Conservation (phyloP, 225 moss, liverwort and hornwort species). For the Polytrichum formosum region DNA sequence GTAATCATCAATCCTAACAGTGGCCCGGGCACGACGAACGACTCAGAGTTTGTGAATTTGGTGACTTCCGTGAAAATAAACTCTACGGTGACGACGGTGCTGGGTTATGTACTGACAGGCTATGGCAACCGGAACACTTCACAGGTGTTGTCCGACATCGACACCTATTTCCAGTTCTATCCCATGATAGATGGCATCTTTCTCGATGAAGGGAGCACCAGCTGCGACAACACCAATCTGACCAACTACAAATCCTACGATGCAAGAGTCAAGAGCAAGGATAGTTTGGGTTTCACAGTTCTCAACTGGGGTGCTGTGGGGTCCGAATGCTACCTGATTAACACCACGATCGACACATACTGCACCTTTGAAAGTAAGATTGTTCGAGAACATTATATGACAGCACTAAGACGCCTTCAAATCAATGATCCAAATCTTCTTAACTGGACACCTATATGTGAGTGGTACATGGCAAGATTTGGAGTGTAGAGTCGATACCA, state of each 20-base stretch:
- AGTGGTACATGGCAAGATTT: too few species aligned
- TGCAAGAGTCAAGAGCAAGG: conserved; percentile 9
- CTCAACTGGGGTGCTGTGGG: conserved; percentile 36
- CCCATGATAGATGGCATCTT: conserved; percentile 34
- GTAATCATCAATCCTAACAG: conserved; percentile 36
- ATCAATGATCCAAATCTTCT: too few species aligned
- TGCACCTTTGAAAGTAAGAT: conserved; percentile 26
- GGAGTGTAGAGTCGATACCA: too few species aligned
- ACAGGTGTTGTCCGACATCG: conserved; percentile 17
- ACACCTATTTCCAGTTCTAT: conserved; percentile 12
- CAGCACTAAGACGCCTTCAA: not conserved
- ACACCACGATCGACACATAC: conserved; percentile 19
- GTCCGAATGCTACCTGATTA: conserved; percentile 20
- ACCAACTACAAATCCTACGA: conserved; percentile 22
- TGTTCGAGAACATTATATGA: not conserved
- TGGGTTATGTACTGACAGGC: conserved; percentile 16
- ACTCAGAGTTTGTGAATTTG: not conserved
- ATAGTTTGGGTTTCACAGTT: conserved; percentile 18
- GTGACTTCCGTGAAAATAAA: conserved; percentile 1
- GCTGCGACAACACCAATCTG: not conserved
- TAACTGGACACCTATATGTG: too few species aligned
- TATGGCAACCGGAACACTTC: not conserved
- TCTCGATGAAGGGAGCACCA: conserved; percentile 21
- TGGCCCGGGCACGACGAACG: not conserved
- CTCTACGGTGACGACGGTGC: conserved; percentile 16